Evolutionary conservation across 345 rosid species (phyloP), one percentile per base, ranked within the genome.

Genomic region (Salix caprea): DNA sequence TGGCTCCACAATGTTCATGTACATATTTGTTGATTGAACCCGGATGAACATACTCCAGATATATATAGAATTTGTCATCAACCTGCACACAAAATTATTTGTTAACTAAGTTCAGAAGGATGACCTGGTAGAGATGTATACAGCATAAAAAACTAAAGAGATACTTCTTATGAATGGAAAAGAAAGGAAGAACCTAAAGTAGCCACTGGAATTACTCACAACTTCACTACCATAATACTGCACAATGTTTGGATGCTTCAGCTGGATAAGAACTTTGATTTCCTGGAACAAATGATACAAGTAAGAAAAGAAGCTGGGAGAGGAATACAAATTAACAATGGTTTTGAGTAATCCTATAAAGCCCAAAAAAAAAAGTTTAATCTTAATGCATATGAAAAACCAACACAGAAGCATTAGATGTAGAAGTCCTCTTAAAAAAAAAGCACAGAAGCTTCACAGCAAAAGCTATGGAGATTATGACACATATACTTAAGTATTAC

Each of bases 221-320:
- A 84, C 92, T 86, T 93, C 99, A 83, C 99, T 96, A 67, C 99
- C 99, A 79, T 90, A 92, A 81, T 96, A 96, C 87, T 93, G 99
- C 84, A 96, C 99, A 75, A 93, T 96, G 81, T 96, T 96, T 34
- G 91, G 97, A 85, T 96, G 99, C 80, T 93, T 91, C 76, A 96
- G 87, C 42, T 88, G 91, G 89, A 97, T 91, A 77, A 93, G 97
- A 84, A 96, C 89, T 84, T 89, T 90, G 65, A 96, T 96, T 79
- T 96, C 99, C 98, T 95, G 88, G 74, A 80, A 83, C 46, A 52
- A 48, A 79, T 71, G 67, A 24, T 69, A 58, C 46, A 66, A 72
- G 75, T 80, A 32, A 82, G 76, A 40, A 74, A 26, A 61, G 48
- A 18, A 58, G 28, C 9, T 37, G 28, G 60, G 58, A 48, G 36